Conservation (phyloP, 306 rosid species). For the Vigna trinervia region DNA sequence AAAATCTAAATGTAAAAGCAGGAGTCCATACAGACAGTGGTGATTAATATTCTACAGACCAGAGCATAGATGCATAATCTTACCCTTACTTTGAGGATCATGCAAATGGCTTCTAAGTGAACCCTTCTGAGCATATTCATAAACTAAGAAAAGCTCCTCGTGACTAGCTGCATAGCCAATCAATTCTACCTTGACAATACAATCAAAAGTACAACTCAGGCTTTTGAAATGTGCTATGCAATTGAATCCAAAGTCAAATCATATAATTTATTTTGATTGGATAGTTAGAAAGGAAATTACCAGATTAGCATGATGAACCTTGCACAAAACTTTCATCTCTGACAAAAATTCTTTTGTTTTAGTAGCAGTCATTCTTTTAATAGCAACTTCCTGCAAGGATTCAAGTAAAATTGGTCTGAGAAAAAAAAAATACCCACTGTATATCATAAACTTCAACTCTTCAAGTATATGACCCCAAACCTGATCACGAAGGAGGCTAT, state of each 20-base stretch:
- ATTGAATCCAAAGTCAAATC: conserved; percentile 46
- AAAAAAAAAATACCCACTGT: conserved; percentile 16
- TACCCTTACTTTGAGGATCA: conserved; percentile 94
- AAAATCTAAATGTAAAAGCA: conserved; percentile 17
- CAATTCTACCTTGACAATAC: conserved; percentile 94
- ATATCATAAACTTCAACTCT: conserved; percentile 24
- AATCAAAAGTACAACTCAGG: conserved; percentile 55
- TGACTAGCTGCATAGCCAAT: conserved; percentile 93
- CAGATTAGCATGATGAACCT: conserved; percentile 97
- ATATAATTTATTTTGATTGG: conserved; percentile 10
- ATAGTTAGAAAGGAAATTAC: conserved; percentile 51
- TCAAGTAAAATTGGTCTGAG: conserved; percentile 42
- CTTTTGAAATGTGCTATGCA: conserved; percentile 40
- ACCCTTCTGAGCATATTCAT: conserved; percentile 96
- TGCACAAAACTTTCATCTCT: conserved; percentile 94
- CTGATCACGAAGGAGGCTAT: conserved; percentile 83
- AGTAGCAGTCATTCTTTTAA: conserved; percentile 94
- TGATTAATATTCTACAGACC: conserved; percentile 22
- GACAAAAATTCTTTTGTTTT: conserved; percentile 90
- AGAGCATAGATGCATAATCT: conserved; percentile 41
- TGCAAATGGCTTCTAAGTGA: conserved; percentile 91
- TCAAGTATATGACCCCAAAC: conserved; percentile 52
- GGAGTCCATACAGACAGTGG: conserved; percentile 4
- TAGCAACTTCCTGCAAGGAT: conserved; percentile 85
- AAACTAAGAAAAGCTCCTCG: conserved; percentile 84